phyloP scores from a whole-genome alignment of 2,329 filamentous ascomycete genomes.

The Sarocladium kiliense region DNA sequence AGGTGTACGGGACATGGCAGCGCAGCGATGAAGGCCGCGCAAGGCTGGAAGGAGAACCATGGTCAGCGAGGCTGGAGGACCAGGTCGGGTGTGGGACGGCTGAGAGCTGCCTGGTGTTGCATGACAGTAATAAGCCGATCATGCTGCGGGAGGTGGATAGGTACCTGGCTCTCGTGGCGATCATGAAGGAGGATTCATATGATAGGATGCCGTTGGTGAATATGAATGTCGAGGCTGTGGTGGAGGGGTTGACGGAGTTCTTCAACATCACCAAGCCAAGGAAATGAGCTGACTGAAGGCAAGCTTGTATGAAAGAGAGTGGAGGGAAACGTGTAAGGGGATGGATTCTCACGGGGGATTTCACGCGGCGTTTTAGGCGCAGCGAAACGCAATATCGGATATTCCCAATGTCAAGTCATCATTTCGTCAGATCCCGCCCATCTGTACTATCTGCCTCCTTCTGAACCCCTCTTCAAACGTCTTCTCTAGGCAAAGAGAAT shows the following conservation, averaged over 20 bases:
- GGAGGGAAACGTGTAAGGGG: neutral
- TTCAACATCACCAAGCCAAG: slow-evolving; percentile 66
- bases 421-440: too few relatives aligned
- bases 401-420: neutral
- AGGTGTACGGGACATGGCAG: slow-evolving; percentile 80
- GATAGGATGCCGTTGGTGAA: slow-evolving; percentile 81
- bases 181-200: slow-evolving; percentile 81
- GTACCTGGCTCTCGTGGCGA: slow-evolving; percentile 75
- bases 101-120: slow-evolving; percentile 63
- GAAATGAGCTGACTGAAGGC: slow-evolving; percentile 20
- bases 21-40: slow-evolving; percentile 50
- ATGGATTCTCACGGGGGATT: neutral
- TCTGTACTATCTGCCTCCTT: too few relatives aligned
- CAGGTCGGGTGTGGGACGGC: slow-evolving; percentile 62
- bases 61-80: slow-evolving; percentile 58
- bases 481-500: slow-evolving; percentile 30
- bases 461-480: neutral
- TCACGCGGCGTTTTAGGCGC: neutral
- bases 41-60: slow-evolving; percentile 53
- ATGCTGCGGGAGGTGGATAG: slow-evolving; percentile 66
- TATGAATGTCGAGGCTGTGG: slow-evolving; percentile 80
- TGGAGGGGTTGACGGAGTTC: slow-evolving; percentile 72
- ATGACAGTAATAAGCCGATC: slow-evolving; percentile 58
- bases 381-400: neutral
- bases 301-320: neutral